Conservation (phyloP, 2,329 filamentous ascomycete genomes). For the Corniculantispora saksenae region DNA sequence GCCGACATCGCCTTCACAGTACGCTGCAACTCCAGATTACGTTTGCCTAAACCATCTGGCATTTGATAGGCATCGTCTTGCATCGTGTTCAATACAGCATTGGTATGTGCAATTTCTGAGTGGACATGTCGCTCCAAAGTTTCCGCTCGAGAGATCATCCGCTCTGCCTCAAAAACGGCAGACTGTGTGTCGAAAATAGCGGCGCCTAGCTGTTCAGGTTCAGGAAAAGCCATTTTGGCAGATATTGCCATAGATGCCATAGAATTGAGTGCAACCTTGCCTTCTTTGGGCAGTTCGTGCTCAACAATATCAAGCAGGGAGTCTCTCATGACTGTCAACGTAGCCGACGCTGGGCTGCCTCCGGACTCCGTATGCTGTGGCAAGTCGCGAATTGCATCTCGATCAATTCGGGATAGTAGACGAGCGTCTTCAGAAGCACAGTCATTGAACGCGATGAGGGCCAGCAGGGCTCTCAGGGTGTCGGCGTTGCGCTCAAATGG, state of each 20-base stretch:
- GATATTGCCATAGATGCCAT: conserved; percentile 55
- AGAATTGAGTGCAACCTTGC: conserved; percentile 55
- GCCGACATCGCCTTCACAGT: conserved; percentile 66
- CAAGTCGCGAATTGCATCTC: conserved; percentile 58
- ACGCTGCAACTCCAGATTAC: conserved; percentile 74
- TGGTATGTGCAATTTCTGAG: conserved; percentile 46
- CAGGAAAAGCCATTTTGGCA: conserved; percentile 50
- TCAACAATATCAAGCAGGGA: conserved; percentile 56
- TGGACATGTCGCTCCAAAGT: conserved; percentile 59
- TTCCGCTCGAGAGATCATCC: conserved; percentile 55
- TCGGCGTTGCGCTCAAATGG: conserved; percentile 84
- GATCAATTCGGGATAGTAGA: conserved; percentile 59
- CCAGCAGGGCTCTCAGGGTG: conserved; percentile 73
- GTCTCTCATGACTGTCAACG: conserved; percentile 32
- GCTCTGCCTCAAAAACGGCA: conserved; percentile 54
- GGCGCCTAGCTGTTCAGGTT: conserved; percentile 50
- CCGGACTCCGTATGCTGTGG: conserved; percentile 22
- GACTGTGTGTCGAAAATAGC: conserved; percentile 58
- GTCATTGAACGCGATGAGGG: conserved; percentile 76
- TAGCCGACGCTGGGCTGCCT: conserved; percentile 30
- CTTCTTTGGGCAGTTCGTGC: conserved; percentile 55
- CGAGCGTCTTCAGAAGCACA: conserved; percentile 69
- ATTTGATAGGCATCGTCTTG: conserved; percentile 52
- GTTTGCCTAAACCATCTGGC: conserved; percentile 60
- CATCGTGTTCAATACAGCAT: conserved; percentile 44